Conservation (phyloP, 2,329 filamentous ascomycete genomes). For the Sclerotinia minor region DNA sequence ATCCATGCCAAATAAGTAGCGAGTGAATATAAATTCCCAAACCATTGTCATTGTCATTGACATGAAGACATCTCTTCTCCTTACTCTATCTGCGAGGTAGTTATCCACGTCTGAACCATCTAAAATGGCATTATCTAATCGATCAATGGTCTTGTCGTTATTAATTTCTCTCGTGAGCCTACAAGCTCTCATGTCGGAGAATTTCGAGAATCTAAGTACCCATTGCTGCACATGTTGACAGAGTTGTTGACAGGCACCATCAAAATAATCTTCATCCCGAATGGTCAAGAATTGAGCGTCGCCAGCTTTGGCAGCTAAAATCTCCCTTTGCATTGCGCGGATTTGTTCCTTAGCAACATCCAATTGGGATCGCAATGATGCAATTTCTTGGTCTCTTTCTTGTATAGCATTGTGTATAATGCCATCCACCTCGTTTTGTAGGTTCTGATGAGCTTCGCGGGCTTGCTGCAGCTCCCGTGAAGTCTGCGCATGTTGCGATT, state of each 20-base stretch:
- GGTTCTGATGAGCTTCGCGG: constrained; percentile 60
- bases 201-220: constrained; percentile 97
- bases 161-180: constrained; percentile 80
- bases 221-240: constrained; percentile 97
- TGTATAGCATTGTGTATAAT: constrained; percentile 65
- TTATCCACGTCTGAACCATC: constrained; percentile 91
- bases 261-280: constrained; percentile 92
- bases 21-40: constrained; percentile 97
- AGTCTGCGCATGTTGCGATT: constrained; percentile 65
- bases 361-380: constrained; percentile 72
- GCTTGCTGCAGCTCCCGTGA: constrained; percentile 69
- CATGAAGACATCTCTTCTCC: constrained; percentile 93
- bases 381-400: constrained; percentile 82
- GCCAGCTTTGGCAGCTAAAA: constrained; percentile 58
- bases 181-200: constrained; percentile 88
- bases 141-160: constrained; percentile 90
- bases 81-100: constrained; percentile 84
- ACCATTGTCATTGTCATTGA: constrained; percentile 99
- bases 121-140: constrained; percentile 89
- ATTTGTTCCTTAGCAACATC: constrained; percentile 67
- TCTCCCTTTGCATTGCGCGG: constrained; percentile 57
- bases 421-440: constrained; percentile 63
- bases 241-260: constrained; percentile 87
- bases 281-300: constrained; percentile 75
- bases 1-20: constrained; percentile 98